Base-by-base conservation (phyloP, 805 yeast genomes). In the Metschnikowia koreensis region DNA sequence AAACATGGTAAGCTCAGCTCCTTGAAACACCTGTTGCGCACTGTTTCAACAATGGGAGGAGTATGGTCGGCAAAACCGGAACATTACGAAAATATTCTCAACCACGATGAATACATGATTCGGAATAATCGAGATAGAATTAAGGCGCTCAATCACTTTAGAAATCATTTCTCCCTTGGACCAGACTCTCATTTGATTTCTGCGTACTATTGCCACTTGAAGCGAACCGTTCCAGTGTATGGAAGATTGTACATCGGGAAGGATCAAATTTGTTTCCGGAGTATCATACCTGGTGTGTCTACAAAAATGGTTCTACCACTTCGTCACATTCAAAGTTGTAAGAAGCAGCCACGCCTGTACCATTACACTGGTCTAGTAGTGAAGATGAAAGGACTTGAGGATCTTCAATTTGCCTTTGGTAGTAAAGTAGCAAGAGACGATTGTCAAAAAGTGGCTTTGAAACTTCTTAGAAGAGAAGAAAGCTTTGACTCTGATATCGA, bases 261-360 rank as follows among this genome's bases (percentile, higher is more conserved):
- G 16, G 76, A 75, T 31, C 81, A 79, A 50, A 64, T 93, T n/a
- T 92, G 96, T 56, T 93, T 87, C 68, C 74, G 94, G 54, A 85
- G 96, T 37, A 71, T 89, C 37, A 62, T 89, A 3, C 96, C 96
- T 0, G 94, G 96, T 0, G 76, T 87, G 0, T 79, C 81, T 37
- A 87, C 96, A 1, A 81, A 81, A 51, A 89, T 93, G 96, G 81
- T 91, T 7, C 67, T 93, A 8, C 98, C 98, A 0, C 69, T 87
- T 38, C 61, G 63, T 5, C 96, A 89, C 60, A 71, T 93, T 28
- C 96, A 87, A 57, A 82, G 78, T 44, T 84, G 87, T 48, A 77
- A 79, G 47, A 81, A 78, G 54, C 54, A 41, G 26, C 10, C 38
- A 6, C 39, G 50, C 2, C 47, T 47, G 22, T 29, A 44, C 29